A percentile compares a stretch with the other conserved stretches of the same genome.
Evolutionary conservation across 306 rosid genomes (phyloP).

Genomic region (Vigna mungo): DNA sequence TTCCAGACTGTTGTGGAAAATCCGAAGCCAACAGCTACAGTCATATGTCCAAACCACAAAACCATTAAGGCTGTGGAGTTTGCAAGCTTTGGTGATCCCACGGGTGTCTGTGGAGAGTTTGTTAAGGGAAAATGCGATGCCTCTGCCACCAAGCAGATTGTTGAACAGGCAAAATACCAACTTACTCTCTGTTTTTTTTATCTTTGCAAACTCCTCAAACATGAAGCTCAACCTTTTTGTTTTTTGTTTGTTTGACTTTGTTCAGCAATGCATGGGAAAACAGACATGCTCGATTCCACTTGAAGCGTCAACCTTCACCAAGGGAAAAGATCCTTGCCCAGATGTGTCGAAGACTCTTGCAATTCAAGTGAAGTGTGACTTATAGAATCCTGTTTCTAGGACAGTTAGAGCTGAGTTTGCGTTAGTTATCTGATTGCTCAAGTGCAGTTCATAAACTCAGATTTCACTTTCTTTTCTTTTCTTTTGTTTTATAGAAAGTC

Average conservation of each 20-base stretch:
- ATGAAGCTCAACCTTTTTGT: background rate
- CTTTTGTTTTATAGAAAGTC: constrained; percentile 16
- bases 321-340: constrained; percentile 57
- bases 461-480: constrained; percentile 16
- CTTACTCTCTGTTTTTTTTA: background rate
- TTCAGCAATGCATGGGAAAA: constrained; percentile 74
- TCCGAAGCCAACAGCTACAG: constrained; percentile 44
- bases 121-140: constrained; percentile 59
- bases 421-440: constrained; percentile 13
- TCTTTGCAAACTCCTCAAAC: background rate
- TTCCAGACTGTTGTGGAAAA: constrained; percentile 38
- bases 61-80: constrained; percentile 63
- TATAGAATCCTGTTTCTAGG: background rate
- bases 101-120: constrained; percentile 69
- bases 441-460: constrained; percentile 30
- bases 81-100: constrained; percentile 82
- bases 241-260: constrained; percentile 23
- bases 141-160: constrained; percentile 49
- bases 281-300: constrained; percentile 53
- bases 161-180: constrained; percentile 51
- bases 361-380: constrained; percentile 64
- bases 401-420: background rate
- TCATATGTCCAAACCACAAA: constrained; percentile 62
- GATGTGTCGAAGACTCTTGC: constrained; percentile 56
- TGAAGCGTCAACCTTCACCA: constrained; percentile 43